Percentiles rank a stretch among this genome's conserved stretches.
phyloP scores from a whole-genome alignment of 306 rosid genomes.

The Casuarina glauca region DNA sequence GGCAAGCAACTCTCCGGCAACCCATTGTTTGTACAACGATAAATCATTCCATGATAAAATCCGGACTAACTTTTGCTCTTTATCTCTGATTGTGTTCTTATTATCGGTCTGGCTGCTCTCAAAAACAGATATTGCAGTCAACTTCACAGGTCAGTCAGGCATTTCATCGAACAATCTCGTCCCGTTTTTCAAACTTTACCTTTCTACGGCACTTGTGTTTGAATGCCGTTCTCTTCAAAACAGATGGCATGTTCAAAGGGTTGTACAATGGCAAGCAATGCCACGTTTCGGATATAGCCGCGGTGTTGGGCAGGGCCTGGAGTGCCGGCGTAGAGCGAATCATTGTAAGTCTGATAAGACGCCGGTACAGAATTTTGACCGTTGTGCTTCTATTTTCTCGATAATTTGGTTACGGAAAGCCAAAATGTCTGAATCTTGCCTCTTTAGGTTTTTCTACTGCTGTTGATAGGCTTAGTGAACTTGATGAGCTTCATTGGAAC shows the following conservation, averaged over 20 bases:
- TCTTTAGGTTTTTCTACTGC: neutral
- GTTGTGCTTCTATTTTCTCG: neutral
- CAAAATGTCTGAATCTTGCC: neutral
- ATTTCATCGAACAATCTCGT: conserved; percentile 48
- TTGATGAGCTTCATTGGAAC: conserved; percentile 1
- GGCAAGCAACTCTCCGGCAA: conserved; percentile 38
- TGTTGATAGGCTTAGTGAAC: neutral
- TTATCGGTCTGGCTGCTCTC: neutral
- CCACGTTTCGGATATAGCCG: conserved; percentile 72
- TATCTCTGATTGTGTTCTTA: neutral
- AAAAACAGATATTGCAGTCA: conserved; percentile 79
- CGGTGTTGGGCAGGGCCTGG: conserved; percentile 87
- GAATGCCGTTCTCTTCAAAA: neutral
- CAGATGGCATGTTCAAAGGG: conserved; percentile 97
- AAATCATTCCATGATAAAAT: neutral
- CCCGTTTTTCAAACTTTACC: neutral
- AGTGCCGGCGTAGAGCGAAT: conserved; percentile 85
- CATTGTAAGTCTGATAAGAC: conserved; percentile 45
- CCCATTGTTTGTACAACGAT: neutral
- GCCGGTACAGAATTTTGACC: neutral
- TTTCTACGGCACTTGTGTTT: neutral
- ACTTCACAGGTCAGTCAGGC: conserved; percentile 78
- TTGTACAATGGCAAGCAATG: conserved; percentile 89
- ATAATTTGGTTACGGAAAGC: neutral
- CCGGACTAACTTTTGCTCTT: conserved; percentile 22